Percentiles rank a stretch among this genome's conserved stretches.
Conservation (phyloP, 2,329 filamentous ascomycete genomes). For the Diaporthe citri region DNA sequence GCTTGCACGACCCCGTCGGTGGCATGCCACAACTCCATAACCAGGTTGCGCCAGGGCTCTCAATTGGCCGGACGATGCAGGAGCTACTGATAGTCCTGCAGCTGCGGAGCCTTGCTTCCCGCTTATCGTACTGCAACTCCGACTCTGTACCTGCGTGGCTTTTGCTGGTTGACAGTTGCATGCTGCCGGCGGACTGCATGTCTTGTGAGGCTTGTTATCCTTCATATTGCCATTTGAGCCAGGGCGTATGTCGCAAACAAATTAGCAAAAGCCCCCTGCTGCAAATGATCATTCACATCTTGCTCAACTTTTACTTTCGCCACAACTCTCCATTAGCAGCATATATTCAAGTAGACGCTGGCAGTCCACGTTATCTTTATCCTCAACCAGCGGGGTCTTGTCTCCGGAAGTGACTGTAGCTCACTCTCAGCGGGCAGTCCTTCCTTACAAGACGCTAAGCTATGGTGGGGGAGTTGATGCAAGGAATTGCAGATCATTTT, state of each 20-base stretch:
- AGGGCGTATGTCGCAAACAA: not conserved
- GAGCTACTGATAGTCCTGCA: not conserved
- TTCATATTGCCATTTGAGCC: not conserved
- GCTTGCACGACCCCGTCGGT: not conserved
- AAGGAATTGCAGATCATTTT: not conserved
- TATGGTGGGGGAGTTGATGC: not conserved
- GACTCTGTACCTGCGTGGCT: slow-evolving; percentile 26
- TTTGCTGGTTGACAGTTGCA: slow-evolving; percentile 16
- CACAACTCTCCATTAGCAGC: not conserved
- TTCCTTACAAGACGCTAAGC: not conserved
- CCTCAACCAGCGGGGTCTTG: not conserved
- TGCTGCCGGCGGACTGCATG: slow-evolving; percentile 1
- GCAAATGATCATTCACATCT: not conserved
- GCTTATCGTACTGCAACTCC: slow-evolving; percentile 8
- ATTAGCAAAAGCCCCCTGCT: not conserved
- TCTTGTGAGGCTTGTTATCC: slow-evolving; percentile 4
- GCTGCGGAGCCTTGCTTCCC: slow-evolving; percentile 24
- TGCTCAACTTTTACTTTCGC: not conserved
- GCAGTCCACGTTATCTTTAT: not conserved
- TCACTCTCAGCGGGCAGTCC: not conserved
- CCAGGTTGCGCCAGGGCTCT: not conserved
- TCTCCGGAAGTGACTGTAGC: not conserved
- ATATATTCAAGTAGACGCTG: not conserved
- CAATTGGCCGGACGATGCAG: not conserved
- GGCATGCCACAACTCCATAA: slow-evolving; percentile 1